Evolutionary conservation across 345 rosid genomes (phyloP).

Genomic region (Trapa bicornis): DNA sequence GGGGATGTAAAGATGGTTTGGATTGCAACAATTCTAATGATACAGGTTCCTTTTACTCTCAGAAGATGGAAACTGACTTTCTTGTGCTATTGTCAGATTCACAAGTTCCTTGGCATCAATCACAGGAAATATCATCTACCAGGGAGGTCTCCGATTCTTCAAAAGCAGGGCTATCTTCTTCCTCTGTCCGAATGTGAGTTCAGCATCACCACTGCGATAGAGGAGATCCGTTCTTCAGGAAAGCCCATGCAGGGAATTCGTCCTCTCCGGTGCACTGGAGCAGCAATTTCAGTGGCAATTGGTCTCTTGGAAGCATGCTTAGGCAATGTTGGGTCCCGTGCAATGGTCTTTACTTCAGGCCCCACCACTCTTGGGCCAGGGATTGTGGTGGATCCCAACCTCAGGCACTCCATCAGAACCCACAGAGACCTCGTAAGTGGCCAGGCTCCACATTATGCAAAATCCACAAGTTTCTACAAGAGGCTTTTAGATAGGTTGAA

Average conservation of each 20-base stretch:
- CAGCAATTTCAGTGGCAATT: slow-evolving; percentile 62
- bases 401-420: slow-evolving; percentile 53
- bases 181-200: slow-evolving; percentile 78
- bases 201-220: slow-evolving; percentile 58
- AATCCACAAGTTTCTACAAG: slow-evolving; percentile 56
- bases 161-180: slow-evolving; percentile 66
- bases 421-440: slow-evolving; percentile 73
- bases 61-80: neutral
- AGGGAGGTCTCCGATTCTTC: slow-evolving; percentile 35
- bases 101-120: slow-evolving; percentile 46
- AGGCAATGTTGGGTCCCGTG: slow-evolving; percentile 55
- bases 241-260: slow-evolving; percentile 40
- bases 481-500: slow-evolving; percentile 45
- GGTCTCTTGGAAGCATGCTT: slow-evolving; percentile 71
- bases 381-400: slow-evolving; percentile 54
- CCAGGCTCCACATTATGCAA: slow-evolving; percentile 37
- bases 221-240: slow-evolving; percentile 44
- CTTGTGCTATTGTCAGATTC: slow-evolving; percentile 30
- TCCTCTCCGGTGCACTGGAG: slow-evolving; percentile 78
- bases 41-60: neutral
- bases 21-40: neutral
- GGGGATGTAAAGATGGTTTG: neutral
- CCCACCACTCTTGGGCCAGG: slow-evolving; percentile 93
- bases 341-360: slow-evolving; percentile 89
- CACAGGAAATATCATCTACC: slow-evolving; percentile 31